phyloP scores from a whole-genome alignment of 1,139 yeast species.

The Pichia cactophila region DNA sequence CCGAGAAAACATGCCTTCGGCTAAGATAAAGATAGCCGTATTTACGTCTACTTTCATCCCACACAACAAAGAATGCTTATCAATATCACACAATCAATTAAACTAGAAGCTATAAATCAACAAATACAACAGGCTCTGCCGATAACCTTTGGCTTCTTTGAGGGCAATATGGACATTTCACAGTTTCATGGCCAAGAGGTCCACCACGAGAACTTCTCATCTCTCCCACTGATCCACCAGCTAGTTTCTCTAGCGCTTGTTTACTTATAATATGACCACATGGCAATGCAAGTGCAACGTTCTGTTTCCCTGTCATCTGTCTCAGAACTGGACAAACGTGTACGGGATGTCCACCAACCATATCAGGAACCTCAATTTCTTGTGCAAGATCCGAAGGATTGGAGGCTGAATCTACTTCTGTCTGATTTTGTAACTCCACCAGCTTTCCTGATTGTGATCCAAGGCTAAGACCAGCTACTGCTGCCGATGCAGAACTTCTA shows the following conservation, averaged over 20 bases:
- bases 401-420: background rate
- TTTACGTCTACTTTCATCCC: no score
- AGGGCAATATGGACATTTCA: constrained; percentile 70
- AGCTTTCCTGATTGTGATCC: background rate
- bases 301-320: background rate
- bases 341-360: background rate
- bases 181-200: constrained; percentile 31
- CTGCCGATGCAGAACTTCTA: background rate
- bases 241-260: background rate
- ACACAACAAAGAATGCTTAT: no score
- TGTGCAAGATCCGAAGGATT: background rate
- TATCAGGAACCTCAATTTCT: background rate
- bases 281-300: background rate
- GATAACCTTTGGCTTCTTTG: constrained; percentile 27
- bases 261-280: background rate
- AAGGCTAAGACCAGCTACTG: background rate
- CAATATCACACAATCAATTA: no score
- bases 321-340: constrained; percentile 1
- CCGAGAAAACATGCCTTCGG: no score
- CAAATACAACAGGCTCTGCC: constrained; percentile 16
- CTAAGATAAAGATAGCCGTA: no score
- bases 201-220: background rate
- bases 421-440: background rate
- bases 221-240: background rate
- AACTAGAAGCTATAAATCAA: constrained; percentile 22